Base-by-base conservation (phyloP, 345 rosid genomes). In the Cardamine resedifolia region DNA sequence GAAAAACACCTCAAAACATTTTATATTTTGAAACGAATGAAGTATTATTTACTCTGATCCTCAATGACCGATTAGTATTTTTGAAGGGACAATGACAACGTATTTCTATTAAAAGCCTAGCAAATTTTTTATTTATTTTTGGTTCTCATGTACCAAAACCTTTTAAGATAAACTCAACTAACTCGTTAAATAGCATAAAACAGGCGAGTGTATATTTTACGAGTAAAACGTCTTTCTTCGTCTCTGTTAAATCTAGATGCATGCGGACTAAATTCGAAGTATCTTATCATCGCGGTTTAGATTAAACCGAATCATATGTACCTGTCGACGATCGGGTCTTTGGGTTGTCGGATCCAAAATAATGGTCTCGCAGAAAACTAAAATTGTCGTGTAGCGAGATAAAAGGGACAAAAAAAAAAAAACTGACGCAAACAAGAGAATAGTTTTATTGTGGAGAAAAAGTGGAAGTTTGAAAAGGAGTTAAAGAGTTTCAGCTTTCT, bases 401-500 rank as follows among this genome's bases (percentile, higher is more conserved):
- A 16, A 11, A 7, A 19, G 7, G n/a, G n/a, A n/a, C n/a, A 26
- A 27, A 15, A 2, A 10, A 75, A 10, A 75, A 30, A 83, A 66
- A 75, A 77, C 72, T 78, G 84, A 80, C 80, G 81, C 83, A 79
- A 62, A 80, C 16, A 75, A 65, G 73, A 70, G 78, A 71, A 79
- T 23, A 73, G 57, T 48, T 76, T 72, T 71, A 78, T 80, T 68
- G 66, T 76, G 71, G 65, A 63, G 74, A 65, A 77, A 51, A 55
- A 63, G 74, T 50, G 38, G 2, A 41, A 43, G 58, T 68, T 68
- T 68, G 47, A 68, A 68, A 68, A 69, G 64, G 31, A 24, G 62
- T 48, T 39, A 66, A 66, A 70, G 77, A 78, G 44, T 68, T 81
- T 73, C 85, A 80, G 71, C 91, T 87, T 89, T 87, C 73, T 57